Evolutionary conservation across 495 filamentous ascomycete species (phyloP), one percentile per base, ranked within the genome.

Genomic region (Neurospora tetrasperma): DNA sequence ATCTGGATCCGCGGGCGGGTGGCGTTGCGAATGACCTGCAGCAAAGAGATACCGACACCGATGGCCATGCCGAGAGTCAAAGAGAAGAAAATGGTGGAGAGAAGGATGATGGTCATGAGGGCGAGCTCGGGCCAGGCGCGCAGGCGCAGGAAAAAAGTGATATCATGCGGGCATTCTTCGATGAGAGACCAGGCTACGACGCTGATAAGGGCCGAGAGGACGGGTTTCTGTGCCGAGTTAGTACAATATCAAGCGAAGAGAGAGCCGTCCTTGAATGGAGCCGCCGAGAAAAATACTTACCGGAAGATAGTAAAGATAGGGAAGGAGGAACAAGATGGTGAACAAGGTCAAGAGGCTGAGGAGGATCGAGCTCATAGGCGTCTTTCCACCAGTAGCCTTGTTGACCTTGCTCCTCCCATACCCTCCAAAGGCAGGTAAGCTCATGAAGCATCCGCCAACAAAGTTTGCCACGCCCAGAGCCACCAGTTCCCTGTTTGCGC

Each of bases 321-420:
- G 94, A 70, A 99, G 81, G 42, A 98, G 86, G 73, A 92, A 94
- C 48, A 92, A 78, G 40, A 96, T 90, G 75, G 90, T 91, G 42
- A 94, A 79, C 38, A 97, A 84, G 0, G 96, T 94, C 78, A 97
- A 91, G 70, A 93, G 75, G 72, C 90, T 92, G 20, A 99, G 81
- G 39, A 97, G 87, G 39, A 98, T 87, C 72, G 90, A 95, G 76
- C 90, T 92, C 92, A 99, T 94, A 1, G 95, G 96, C 18, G 93
- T 98, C 74, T 89, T 91, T 35, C 95, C 96, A 66, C 96, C 96
- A 0, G 96, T 98, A 38, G 91, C 89, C 46, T 90, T 88, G 79
- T 98, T 99, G 74, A 98, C 92, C 78, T 98, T 99, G 83, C 93
- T 97, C 77, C 96, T 87, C 40, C 95, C 96, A 78, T 99, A 99